A percentile compares a stretch with the other conserved stretches of the same genome.
Conservation (phyloP, 441 rosid species). For the Metrosideros polymorpha region DNA sequence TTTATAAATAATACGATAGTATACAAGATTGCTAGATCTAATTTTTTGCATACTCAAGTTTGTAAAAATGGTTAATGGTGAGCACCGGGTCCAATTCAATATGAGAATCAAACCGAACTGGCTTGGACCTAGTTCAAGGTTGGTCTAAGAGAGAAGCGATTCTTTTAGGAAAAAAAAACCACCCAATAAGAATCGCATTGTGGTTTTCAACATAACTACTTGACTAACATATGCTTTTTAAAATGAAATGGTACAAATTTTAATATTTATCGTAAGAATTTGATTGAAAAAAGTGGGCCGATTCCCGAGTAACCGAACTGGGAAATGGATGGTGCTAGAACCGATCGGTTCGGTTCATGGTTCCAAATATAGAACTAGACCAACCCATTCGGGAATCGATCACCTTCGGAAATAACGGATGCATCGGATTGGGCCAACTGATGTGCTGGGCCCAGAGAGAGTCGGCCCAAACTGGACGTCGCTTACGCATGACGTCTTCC, state of each 20-base stretch:
- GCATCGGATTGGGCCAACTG: not conserved
- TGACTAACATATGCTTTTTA: fast-evolving
- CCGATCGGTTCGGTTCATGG: not conserved
- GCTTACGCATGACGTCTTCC: not conserved
- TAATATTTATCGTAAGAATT: not conserved
- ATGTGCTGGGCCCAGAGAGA: not conserved
- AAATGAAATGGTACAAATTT: not conserved
- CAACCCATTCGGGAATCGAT: not conserved
- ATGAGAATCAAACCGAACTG: fast-evolving
- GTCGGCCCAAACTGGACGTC: not conserved
- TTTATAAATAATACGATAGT: not conserved
- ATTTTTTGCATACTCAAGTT: not conserved
- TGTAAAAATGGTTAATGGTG: not conserved
- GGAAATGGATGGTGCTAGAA: not conserved
- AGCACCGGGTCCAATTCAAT: not conserved
- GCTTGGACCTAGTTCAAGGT: not conserved
- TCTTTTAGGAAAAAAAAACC: not conserved
- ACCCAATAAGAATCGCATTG: fast-evolving
- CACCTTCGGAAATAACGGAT: not conserved
- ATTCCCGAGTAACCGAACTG: not conserved
- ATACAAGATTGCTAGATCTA: not conserved
- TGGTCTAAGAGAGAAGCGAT: not conserved
- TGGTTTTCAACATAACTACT: not conserved
- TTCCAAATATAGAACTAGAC: not conserved
- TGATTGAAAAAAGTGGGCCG: not conserved